Evolutionary conservation across 805 yeast species (phyloP), one percentile per base, ranked within the genome.

Genomic region (Wickerhamomyces alni): DNA sequence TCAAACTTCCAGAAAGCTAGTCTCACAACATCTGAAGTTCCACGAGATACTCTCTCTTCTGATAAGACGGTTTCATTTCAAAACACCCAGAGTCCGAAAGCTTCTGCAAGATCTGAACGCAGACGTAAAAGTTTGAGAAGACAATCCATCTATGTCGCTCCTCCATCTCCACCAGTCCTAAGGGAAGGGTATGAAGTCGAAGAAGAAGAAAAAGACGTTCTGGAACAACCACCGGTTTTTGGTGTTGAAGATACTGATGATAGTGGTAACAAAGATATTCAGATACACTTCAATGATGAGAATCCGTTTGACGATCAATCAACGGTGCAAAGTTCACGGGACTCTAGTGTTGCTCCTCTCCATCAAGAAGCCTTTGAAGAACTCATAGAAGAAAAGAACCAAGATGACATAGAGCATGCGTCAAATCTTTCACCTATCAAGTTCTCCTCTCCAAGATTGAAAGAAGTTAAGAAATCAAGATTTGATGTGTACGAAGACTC

Each of bases 101-200:
- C 44, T 30, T 16, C 33, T 8, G 37, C 52, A 0, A 45, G 40
- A 33, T 38, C 52, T 10, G 63, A 56, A 36, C 58, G 61, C 44
- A 59, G 63, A 47, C 57, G 68, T 17, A 67, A 61, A 42, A 61
- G 65, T 40, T 56, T 64, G 5, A 55, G 72, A 48, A 60, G 72
- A 45, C 67, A 66, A 40, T 66, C 71, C 2, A 58, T 66, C 34
- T 63, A 63, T 44, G 49, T 62, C 18, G 59, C 64, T 6, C 57
- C 58, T 6, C 44, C 44, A 2, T 47, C 43, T 8, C 44, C 51
- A 5, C 42, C 42, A 15, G 21, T 31, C 2, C 27, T 36, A 12
- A 25, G 33, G 11, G 44, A 37, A 22, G 37, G 36, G 17, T 19
- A 38, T 35, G 19, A 38, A 36, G 16, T 17, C 18, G n/a, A 37